phyloP scores from a whole-genome alignment of 2,329 filamentous ascomycete genomes.

The Graphilbum sp. region DNA sequence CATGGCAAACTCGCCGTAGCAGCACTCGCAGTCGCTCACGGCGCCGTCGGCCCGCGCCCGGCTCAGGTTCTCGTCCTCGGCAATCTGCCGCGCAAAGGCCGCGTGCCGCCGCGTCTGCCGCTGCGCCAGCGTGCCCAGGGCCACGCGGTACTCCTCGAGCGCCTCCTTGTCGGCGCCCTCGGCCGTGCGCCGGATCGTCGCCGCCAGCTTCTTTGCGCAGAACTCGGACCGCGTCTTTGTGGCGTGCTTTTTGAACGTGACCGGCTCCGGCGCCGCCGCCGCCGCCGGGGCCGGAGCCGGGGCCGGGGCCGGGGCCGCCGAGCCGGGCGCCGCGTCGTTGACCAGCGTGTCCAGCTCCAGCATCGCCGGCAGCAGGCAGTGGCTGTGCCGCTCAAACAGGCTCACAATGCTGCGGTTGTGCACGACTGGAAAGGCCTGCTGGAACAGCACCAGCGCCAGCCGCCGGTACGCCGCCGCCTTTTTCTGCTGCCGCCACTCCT shows the following conservation, averaged over 20 bases:
- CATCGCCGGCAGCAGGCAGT: constrained; percentile 19
- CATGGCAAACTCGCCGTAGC: constrained; percentile 48
- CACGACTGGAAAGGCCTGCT: constrained; percentile 18
- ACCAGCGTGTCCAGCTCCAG: constrained; percentile 15
- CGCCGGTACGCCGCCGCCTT: constrained; percentile 8
- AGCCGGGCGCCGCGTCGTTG: neutral
- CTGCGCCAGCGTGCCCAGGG: constrained; percentile 15
- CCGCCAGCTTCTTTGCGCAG: constrained; percentile 1
- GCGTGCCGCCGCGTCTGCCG: no score
- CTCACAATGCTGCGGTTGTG: constrained; percentile 13
- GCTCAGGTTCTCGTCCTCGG: constrained; percentile 24
- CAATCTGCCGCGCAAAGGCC: no score
- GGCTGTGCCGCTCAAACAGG: constrained; percentile 11
- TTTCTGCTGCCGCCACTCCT: constrained; percentile 7
- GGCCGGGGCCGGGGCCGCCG: no score
- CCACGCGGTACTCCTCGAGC: constrained; percentile 22
- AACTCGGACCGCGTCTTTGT: neutral
- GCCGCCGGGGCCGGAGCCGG: no score
- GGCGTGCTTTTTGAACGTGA: neutral
- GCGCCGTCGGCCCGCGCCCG: constrained; percentile 30
- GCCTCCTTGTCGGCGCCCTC: constrained; percentile 13
- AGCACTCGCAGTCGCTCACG: constrained; percentile 55
- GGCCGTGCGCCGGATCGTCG: constrained; percentile 7
- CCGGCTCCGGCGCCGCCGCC: no score
- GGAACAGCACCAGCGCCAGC: constrained; percentile 14